phyloP scores from a whole-genome alignment of 2,329 filamentous ascomycete species.

The Aspergillus pseudoglaucus region DNA sequence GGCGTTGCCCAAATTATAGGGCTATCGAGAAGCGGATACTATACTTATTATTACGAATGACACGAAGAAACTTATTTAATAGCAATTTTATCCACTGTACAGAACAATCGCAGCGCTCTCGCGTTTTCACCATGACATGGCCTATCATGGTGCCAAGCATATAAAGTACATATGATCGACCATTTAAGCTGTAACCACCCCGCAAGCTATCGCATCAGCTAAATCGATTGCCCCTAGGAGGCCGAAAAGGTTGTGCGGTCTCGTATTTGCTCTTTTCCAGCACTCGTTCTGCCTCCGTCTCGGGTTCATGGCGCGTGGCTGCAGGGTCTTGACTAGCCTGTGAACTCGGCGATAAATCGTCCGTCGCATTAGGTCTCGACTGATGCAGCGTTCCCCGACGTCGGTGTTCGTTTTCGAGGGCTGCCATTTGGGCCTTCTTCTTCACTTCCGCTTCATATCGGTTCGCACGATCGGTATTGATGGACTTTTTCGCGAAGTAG shows the following conservation, averaged over 20 bases:
- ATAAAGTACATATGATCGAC: too few relatives aligned
- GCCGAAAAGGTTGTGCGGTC: slow-evolving; percentile 65
- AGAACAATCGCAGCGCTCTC: too few relatives aligned
- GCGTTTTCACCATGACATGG: too few relatives aligned
- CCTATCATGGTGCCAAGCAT: too few relatives aligned
- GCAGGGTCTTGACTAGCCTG: slow-evolving; percentile 76
- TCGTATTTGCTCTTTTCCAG: slow-evolving; percentile 87
- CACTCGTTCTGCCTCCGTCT: slow-evolving; percentile 60
- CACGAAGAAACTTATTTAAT: too few relatives aligned
- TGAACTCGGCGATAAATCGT: slow-evolving; percentile 61
- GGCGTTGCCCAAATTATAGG: too few relatives aligned
- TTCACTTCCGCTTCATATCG: slow-evolving; percentile 66
- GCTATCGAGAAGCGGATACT: too few relatives aligned
- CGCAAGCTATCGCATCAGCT: slow-evolving; percentile 35
- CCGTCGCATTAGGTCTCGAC: slow-evolving; percentile 13
- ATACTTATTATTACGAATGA: too few relatives aligned
- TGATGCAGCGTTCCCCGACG: slow-evolving; percentile 20
- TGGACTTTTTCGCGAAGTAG: slow-evolving; percentile 88
- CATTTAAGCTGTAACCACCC: too few relatives aligned
- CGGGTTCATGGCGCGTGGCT: slow-evolving; percentile 71
- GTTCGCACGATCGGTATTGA: slow-evolving; percentile 79
- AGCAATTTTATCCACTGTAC: too few relatives aligned
- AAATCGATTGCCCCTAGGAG: slow-evolving; percentile 81
- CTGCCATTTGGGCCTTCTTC: slow-evolving; percentile 39
- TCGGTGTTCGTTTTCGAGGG: slow-evolving; percentile 29